Conservation (phyloP, 352 stramenopile genomes). For the Pythium coloratum region DNA sequence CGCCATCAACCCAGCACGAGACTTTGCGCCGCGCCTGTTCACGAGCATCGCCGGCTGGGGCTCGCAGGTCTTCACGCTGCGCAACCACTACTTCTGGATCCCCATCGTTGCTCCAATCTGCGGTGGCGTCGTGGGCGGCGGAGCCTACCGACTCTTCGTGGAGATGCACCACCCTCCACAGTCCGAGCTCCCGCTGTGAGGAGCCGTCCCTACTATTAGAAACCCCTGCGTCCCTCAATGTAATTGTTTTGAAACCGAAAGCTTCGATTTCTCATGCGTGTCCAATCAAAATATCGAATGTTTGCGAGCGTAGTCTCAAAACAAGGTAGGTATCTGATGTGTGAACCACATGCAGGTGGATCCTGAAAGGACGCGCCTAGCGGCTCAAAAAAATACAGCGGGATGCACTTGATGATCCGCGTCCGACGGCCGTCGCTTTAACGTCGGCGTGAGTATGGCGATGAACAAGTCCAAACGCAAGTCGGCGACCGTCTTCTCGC, state of each 20-base stretch:
- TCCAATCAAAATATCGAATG: slow-evolving; percentile 8
- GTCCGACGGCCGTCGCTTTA: background rate
- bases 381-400: background rate
- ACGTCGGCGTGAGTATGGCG: background rate
- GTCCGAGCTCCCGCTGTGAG: slow-evolving; percentile 7
- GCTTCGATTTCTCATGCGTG: background rate
- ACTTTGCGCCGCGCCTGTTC: slow-evolving; percentile 50
- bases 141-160: slow-evolving; percentile 47
- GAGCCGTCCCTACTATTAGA: background rate
- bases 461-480: slow-evolving; percentile 31
- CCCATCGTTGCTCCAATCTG: slow-evolving; percentile 45
- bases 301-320: background rate
- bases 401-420: background rate
- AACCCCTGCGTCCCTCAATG: background rate
- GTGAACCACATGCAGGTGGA: background rate
- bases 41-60: slow-evolving; percentile 47
- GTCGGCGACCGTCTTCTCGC: slow-evolving; percentile 68
- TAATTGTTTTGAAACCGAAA: slow-evolving; percentile 1
- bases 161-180: slow-evolving; percentile 33
- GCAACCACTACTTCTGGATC: slow-evolving; percentile 60
- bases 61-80: slow-evolving; percentile 45
- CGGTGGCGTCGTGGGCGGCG: slow-evolving; percentile 39
- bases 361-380: slow-evolving; percentile 9
- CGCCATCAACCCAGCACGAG: slow-evolving; percentile 61
- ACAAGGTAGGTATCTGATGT: background rate